Evolutionary conservation across 176 grass and related monocot species (phyloP), one percentile per base, ranked within the genome.

Genomic region (Cymbopogon citratus): DNA sequence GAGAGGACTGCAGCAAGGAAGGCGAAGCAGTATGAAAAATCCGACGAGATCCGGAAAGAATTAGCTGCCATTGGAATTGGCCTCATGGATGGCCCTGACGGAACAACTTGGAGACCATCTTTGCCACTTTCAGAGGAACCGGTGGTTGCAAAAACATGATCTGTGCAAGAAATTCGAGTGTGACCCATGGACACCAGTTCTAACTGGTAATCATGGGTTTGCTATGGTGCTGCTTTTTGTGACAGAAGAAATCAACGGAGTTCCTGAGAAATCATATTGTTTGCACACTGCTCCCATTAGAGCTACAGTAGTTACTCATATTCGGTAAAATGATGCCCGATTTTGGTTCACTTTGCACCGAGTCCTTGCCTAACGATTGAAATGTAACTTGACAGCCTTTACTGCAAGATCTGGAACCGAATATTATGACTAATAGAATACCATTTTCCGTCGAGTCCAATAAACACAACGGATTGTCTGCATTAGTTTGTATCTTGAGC

Each of bases 31-130:
- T 99, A 88, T 16, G 81, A 79, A 67, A 85, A 81, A 77, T 99
- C 96, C 0, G 96, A 99, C 24, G 90, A 98, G 48, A 95, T 95
- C 36, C 38, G 96, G 66, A 92, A 64, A 72, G 92, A 95, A 73
- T 61, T 98, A 77, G 87, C 86, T 26, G 80, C 85, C 8, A 41
- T 73, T 19, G 96, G 96, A 56, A 89, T 99, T 33, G 85, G 92
- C 0, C 81, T 99, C 33, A 99, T 99, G 96, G 96, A 99, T 27
- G 80, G 84, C 3, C 91, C 87, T 9, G 80, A 88, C 8, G 89
- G 91, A 66, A 99, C 96, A 66, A 84, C 77, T 12, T 99, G 96
- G 96, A 85, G 93, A 68, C 92, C 92, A 10, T 69, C 89, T 4
- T 40, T 86, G 61, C 87, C 92, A 63, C 28, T 88, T 35, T 71